phyloP scores from a whole-genome alignment of 106 monocot genomes.

The Dioscorea alata region DNA sequence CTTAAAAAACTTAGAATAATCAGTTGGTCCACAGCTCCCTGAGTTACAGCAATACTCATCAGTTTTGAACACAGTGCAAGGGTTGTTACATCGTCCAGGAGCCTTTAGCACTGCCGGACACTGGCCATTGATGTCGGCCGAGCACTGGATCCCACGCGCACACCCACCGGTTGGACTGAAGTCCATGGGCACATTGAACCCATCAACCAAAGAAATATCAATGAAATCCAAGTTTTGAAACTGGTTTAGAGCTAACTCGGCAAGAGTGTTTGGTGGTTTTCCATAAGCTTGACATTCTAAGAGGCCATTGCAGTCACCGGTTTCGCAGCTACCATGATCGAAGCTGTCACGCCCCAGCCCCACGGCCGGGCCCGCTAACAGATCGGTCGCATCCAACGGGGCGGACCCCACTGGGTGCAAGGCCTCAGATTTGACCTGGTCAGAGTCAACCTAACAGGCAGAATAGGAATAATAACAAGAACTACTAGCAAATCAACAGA shows the following conservation, averaged over 20 bases:
- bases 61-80: constrained; percentile 13
- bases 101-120: constrained; percentile 24
- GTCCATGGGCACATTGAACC: neutral
- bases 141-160: neutral
- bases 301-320: neutral
- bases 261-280: neutral
- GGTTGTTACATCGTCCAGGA: neutral
- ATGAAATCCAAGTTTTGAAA: neutral
- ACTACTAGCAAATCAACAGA: too few species aligned
- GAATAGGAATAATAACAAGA: too few species aligned
- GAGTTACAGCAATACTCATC: constrained; percentile 10
- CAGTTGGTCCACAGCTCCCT: constrained; percentile 15
- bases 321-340: neutral
- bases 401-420: too few species aligned
- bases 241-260: neutral
- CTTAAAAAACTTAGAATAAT: constrained; percentile 21
- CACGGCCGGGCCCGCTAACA: too few species aligned
- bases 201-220: neutral
- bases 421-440: too few species aligned
- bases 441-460: too few species aligned
- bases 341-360: too few species aligned
- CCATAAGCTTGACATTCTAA: neutral
- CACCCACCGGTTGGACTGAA: neutral
- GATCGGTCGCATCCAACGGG: too few species aligned
- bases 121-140: constrained; percentile 3